phyloP scores from a whole-genome alignment of 1,139 yeast genomes.

The Protomyces gravidus region DNA sequence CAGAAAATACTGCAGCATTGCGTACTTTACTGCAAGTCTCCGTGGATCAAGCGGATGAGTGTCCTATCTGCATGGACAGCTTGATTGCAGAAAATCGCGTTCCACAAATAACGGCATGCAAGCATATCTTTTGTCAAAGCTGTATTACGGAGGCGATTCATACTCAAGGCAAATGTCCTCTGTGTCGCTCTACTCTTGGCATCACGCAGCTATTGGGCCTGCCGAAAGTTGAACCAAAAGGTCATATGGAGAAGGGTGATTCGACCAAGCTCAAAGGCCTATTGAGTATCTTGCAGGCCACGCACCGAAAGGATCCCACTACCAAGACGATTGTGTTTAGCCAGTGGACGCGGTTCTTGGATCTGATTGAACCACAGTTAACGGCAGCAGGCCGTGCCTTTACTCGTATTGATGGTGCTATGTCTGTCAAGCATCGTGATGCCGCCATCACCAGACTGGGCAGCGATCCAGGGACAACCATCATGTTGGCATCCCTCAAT shows the following conservation, averaged over 20 bases:
- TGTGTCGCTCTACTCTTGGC: constrained; percentile 10
- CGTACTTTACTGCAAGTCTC: constrained; percentile 30
- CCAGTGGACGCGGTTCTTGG: constrained; percentile 76
- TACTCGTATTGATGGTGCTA: constrained; percentile 43
- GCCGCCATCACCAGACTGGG: constrained; percentile 19
- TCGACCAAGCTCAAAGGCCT: constrained; percentile 17
- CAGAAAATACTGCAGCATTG: constrained; percentile 30
- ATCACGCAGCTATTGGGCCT: constrained; percentile 2
- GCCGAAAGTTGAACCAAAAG: background rate
- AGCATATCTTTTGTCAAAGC: constrained; percentile 32
- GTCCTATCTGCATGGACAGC: constrained; percentile 33
- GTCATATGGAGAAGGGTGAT: background rate
- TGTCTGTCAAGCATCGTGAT: constrained; percentile 29
- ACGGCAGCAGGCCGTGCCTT: constrained; percentile 48
- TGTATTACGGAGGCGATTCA: constrained; percentile 29
- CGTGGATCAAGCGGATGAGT: constrained; percentile 32
- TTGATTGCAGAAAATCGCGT: constrained; percentile 17
- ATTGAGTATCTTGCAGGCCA: constrained; percentile 7
- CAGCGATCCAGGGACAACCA: constrained; percentile 33
- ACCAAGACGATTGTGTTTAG: constrained; percentile 69
- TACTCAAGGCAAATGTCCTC: constrained; percentile 10
- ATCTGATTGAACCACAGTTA: constrained; percentile 59
- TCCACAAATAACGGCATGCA: constrained; percentile 33
- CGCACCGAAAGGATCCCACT: constrained; percentile 11
- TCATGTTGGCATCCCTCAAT: constrained; percentile 54